Evolutionary conservation across 1,139 yeast species (phyloP), one percentile per base, ranked within the genome.

Genomic region (Kluyveromyces marxianus): DNA sequence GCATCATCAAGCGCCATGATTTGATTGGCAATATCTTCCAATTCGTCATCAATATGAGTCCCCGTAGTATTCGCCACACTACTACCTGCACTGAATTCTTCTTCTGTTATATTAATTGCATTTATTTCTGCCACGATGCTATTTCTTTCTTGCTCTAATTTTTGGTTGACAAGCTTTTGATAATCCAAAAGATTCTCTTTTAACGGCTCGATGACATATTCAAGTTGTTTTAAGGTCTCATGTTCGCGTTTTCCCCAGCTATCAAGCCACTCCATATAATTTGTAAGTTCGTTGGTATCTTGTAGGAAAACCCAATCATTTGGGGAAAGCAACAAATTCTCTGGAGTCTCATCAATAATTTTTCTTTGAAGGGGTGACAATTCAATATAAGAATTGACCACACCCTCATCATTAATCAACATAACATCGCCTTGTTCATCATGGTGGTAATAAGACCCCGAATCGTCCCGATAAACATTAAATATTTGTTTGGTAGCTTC

Each of bases 161-260:
- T 35, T 7, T 24, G 25, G 24, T 4, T 8, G 7, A 24, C 37
- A 5, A 14, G 31, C 5, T n/a, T 26, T 14, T 34, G 25, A 24
- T 41, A 24, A 27, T 37, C 25, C 14, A 38, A n/a, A 3, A 43
- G 21, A 27, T 37, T 32, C 25, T 35, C 33, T 7, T 7, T 27
- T 21, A 90, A 74, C 24, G 76, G 74, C 7, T 76, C 81, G 53
- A 77, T 75, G 5, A 80, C 72, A 3, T 68, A 66, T 7, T 64
- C 54, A 44, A 89, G 65, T 57, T 87, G 96, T 52, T 82, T 82
- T 35, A 76, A 67, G 40, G 92, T 71, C 36, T 69, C 72, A 7
- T 80, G 72, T 60, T 92, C 98, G 40, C 96, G 71, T 44, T 69
- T 70, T 3, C 97, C 97, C 74, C 81, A 77, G 5, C 79, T 81